phyloP scores from a whole-genome alignment of 2,329 filamentous ascomycete species.

The Alternaria sp. region DNA sequence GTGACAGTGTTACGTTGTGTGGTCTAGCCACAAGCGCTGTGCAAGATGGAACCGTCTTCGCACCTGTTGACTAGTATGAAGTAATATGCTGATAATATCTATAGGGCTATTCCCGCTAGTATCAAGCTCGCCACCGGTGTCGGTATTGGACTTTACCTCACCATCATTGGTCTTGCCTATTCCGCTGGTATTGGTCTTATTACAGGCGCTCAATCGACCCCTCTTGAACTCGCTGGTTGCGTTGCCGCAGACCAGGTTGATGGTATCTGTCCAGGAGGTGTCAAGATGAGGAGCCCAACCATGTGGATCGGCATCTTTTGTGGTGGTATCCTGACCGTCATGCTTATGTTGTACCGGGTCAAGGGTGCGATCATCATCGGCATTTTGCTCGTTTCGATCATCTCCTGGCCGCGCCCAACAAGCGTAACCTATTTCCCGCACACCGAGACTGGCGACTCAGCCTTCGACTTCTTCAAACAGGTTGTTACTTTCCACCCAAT shows the following conservation, averaged over 20 bases:
- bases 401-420: slow-evolving; percentile 84
- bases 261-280: slow-evolving; percentile 67
- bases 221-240: slow-evolving; percentile 79
- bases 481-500: slow-evolving; percentile 87
- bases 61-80: not conserved
- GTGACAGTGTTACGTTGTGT: not conserved
- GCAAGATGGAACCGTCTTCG: not conserved
- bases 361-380: slow-evolving; percentile 87
- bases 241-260: slow-evolving; percentile 57
- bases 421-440: slow-evolving; percentile 83
- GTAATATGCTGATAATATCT: slow-evolving; percentile 54
- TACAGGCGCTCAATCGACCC: slow-evolving; percentile 72
- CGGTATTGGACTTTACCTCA: slow-evolving; percentile 84
- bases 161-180: slow-evolving; percentile 79
- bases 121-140: slow-evolving; percentile 89
- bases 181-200: slow-evolving; percentile 82
- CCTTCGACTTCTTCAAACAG: slow-evolving; percentile 87
- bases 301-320: slow-evolving; percentile 92
- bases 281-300: slow-evolving; percentile 82
- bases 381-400: slow-evolving; percentile 83
- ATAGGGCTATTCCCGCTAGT: slow-evolving; percentile 77
- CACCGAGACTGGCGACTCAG: slow-evolving; percentile 70
- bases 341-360: slow-evolving; percentile 85
- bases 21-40: no score
- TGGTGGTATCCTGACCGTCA: slow-evolving; percentile 78